Evolutionary conservation across 108 stramenopile genomes (phyloP), one percentile per base, ranked within the genome.

Genomic region (Chaetoceros tenuissimus): DNA sequence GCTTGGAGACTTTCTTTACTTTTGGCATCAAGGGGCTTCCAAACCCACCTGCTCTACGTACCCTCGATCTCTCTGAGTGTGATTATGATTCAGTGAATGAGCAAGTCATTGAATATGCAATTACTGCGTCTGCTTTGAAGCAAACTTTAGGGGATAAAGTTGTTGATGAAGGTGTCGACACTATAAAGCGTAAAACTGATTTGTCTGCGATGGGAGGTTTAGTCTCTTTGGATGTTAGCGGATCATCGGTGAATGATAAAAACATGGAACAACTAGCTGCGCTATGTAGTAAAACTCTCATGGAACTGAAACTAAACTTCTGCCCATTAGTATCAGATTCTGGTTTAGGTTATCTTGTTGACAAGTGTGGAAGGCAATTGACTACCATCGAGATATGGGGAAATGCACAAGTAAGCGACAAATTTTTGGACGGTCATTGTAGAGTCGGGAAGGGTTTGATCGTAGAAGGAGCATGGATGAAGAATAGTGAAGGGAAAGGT

Each of bases 381-480:
- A 48, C 61, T 25, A 79, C 74, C 48, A 45, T 91, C 7, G 69
- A 81, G 20, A 69, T 85, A 2, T 91, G 89, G 89, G 89, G 89
- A 24, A 68, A 74, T 31, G 89, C 89, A 3, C 89, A 91, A 59
- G 52, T 91, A 10, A 74, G 75, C 7, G 85, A 85, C 16, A 79
- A 80, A 16, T 91, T 91, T 43, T 73, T 85, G 21, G 85, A 91
- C 60, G 89, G 89, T 10, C 89, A 91, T 63, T 60, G 64, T 49
- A 70, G 89, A 17, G 61, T 77, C 2, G 77, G 75, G 28, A 79
- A 91, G 28, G 68, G 64, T 0, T 57, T 91, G 22, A 76, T 82
- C 47, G 77, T 91, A 44, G 62, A 78, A 28, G 89, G 89, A 2
- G 78, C 80, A 0, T 91, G 89, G 89, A 91, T 91, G 83, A 85